Evolutionary conservation across 768 basidiomycete genomes (phyloP).

Genomic region (Panaeolus papilionaceus): DNA sequence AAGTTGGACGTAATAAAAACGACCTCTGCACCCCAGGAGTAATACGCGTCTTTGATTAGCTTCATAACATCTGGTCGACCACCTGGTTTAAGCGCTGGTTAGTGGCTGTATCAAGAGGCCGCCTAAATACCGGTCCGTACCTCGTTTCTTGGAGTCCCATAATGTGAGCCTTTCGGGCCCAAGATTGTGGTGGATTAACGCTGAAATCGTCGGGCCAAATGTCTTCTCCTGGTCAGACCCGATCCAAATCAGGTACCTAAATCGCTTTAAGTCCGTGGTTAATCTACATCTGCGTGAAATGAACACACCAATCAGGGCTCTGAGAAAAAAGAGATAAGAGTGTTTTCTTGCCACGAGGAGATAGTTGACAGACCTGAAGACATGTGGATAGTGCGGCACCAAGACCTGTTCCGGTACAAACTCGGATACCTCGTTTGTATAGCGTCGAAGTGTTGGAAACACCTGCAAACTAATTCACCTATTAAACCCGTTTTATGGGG

Average conservation of each 20-base stretch:
- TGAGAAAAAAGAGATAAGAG: conserved; percentile 29
- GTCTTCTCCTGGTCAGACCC: conserved; percentile 87
- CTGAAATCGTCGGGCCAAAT: conserved; percentile 80
- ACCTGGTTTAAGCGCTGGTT: conserved; percentile 35
- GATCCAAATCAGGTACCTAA: conserved; percentile 85
- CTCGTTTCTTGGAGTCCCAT: conserved; percentile 81
- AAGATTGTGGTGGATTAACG: conserved; percentile 70
- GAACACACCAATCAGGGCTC: conserved; percentile 55
- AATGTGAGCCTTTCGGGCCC: conserved; percentile 74
- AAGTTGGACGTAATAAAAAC: conserved; percentile 86
- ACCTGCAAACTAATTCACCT: conserved; percentile 65
- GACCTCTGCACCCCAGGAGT: conserved; percentile 83
- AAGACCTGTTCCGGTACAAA: conserved; percentile 86
- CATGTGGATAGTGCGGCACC: conserved; percentile 84
- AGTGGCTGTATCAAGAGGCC: background rate
- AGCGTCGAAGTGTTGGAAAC: conserved; percentile 80
- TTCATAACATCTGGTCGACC: conserved; percentile 84
- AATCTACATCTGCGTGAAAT: conserved; percentile 8
- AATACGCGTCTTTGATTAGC: conserved; percentile 72
- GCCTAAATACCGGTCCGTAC: conserved; percentile 32
- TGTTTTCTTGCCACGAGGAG: conserved; percentile 13
- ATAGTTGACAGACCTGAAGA: conserved; percentile 63
- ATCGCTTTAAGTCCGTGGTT: conserved; percentile 15
- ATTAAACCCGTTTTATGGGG: conserved; percentile 10
- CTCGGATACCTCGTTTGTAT: conserved; percentile 82